phyloP scores from a whole-genome alignment of 176 grass and related monocot species.

The Musa beccarii region DNA sequence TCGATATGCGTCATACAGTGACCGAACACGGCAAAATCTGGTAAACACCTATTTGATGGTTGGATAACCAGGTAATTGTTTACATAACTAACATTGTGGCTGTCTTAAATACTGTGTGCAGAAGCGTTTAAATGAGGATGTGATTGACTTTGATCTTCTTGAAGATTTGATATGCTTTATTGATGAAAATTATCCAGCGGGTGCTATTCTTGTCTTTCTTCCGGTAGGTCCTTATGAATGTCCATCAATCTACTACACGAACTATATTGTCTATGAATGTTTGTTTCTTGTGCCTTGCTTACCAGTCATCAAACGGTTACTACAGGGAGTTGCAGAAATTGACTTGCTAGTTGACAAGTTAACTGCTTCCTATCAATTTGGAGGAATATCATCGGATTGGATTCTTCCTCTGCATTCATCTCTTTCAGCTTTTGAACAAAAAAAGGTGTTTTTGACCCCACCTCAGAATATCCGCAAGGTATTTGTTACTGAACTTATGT shows the following conservation, averaged over 20 bases:
- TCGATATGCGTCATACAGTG: constrained; percentile 62
- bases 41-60: constrained; percentile 23
- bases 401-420: constrained; percentile 92
- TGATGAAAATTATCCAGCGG: constrained; percentile 61
- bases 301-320: not conserved
- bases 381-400: constrained; percentile 79
- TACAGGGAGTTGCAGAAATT: constrained; percentile 96
- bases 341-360: constrained; percentile 91
- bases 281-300: constrained; percentile 1
- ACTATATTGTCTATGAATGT: constrained; percentile 1
- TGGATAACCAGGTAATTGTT: not conserved
- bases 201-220: constrained; percentile 89
- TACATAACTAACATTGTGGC: not conserved
- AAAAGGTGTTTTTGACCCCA: constrained; percentile 80
- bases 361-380: constrained; percentile 68
- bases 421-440: constrained; percentile 80
- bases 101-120: constrained; percentile 21
- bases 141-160: constrained; percentile 91
- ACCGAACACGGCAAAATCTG: constrained; percentile 80
- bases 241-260: constrained; percentile 3
- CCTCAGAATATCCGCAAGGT: constrained; percentile 84
- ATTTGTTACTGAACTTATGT: constrained; percentile 1
- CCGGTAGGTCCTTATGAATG: constrained; percentile 49
- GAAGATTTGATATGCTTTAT: constrained; percentile 98
- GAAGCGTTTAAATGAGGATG: constrained; percentile 88